Base-by-base conservation (phyloP, 352 stramenopile genomes). In the Phytophthora sp. region DNA sequence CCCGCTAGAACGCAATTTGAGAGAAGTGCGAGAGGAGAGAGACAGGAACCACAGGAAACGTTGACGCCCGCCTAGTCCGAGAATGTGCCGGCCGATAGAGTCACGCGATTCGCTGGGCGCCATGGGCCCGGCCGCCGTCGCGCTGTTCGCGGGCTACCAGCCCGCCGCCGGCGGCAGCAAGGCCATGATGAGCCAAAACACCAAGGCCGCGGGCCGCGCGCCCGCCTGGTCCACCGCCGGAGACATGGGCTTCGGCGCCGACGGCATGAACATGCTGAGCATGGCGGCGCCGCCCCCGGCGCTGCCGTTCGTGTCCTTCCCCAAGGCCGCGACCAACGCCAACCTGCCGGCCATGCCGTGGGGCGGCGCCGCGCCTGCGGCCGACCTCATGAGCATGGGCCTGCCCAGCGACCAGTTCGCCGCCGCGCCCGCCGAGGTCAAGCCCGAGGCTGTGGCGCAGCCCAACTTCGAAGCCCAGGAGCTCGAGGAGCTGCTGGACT, bases 21-120 rank as follows among this genome's bases (percentile, higher is more conserved):
- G 62, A 69, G 44, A 69, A 62, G 54, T 38, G 62, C 53, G 54
- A 58, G 48, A 52, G 43, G 45, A 46, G 54, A 54, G 45, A 50
- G 50, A 52, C 34, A 11, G 21, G 39, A 66, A 72, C 66, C 54
- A 62, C 62, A 72, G 66, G 51, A 65, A 61, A 37, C 21, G 55
- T 50, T 61, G 52, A 42, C 34, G 58, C 48, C 55, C 18, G 68
- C 32, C 13, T 28, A 50, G 26, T 43, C 26, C 35, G 15, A 62
- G 18, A 72, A 93, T 91, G 84, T 93, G 84, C 68, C 82, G 84
- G 74, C 84, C 84, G 63, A 93, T 93, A 79, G 84, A 91, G 77
- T 91, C 82, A 35, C 50, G 84, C 51, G 80, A 93, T 87, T 88
- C 84, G 76, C 71, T 93, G 69, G 80, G 80, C 76, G 84, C 74